Percentiles rank a stretch among this genome's conserved stretches.
Evolutionary conservation across 768 basidiomycete genomes (phyloP).

Genomic region (Lentinula raphanica): DNA sequence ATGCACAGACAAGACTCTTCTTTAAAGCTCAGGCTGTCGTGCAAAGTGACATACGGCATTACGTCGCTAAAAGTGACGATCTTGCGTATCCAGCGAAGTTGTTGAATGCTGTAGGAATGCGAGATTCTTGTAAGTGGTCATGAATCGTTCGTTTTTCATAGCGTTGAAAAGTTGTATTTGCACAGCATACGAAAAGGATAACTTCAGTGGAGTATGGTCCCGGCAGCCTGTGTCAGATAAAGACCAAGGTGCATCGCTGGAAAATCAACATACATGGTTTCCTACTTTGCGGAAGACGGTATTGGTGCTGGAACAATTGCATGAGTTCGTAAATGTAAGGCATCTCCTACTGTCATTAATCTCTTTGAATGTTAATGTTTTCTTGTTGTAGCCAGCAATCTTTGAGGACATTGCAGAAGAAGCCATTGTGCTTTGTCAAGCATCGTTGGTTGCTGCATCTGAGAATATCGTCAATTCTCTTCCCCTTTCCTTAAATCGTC

Average conservation of each 20-base stretch:
- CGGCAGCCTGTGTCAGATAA: not conserved
- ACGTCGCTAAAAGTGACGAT: slow-evolving; percentile 71
- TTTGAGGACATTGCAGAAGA: slow-evolving; percentile 97
- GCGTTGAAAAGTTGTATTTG: no score
- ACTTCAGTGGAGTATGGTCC: slow-evolving; percentile 46
- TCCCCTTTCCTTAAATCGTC: slow-evolving; percentile 9
- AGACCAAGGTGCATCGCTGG: slow-evolving; percentile 64
- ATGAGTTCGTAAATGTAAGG: slow-evolving; percentile 86
- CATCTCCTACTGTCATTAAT: not conserved
- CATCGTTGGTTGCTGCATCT: slow-evolving; percentile 72
- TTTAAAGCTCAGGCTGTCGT: slow-evolving; percentile 95
- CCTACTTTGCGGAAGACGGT: slow-evolving; percentile 84
- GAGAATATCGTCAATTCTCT: slow-evolving; percentile 45
- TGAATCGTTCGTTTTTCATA: no score
- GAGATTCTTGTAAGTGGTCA: slow-evolving; percentile 3
- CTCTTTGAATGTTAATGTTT: no score
- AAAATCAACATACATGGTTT: slow-evolving; percentile 85
- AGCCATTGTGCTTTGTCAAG: slow-evolving; percentile 75
- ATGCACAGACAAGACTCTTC: slow-evolving; percentile 91
- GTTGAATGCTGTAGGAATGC: slow-evolving; percentile 41
- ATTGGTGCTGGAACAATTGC: slow-evolving; percentile 87
- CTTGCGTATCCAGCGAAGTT: slow-evolving; percentile 85
- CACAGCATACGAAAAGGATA: slow-evolving; percentile 65
- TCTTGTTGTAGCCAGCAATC: slow-evolving; percentile 74
- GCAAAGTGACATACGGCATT: slow-evolving; percentile 83